Evolutionary conservation across 805 yeast species (phyloP), one percentile per base, ranked within the genome.

Genomic region (Isabelozyma heimii): DNA sequence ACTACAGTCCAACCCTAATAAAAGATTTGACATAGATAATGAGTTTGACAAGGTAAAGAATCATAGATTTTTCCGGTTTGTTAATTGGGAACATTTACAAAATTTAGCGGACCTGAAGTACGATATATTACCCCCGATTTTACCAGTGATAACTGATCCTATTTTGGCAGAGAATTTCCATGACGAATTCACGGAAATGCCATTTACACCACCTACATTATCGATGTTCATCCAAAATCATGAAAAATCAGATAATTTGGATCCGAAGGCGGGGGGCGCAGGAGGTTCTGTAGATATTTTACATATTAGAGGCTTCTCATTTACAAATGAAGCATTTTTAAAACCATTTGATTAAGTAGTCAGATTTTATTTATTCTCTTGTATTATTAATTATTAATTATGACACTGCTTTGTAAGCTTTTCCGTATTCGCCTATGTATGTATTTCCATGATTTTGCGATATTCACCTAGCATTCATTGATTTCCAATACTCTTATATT

Each of bases 161-260:
- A 61, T 69, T 1, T 62, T 74, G 52, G 79, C 79, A 3, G 79
- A 74, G 48, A 74, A 74, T 54, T 74, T 74, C 47, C 74, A 73
- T 47, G 59, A 58, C 39, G 75, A 74, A 54, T 74, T 73, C 51
- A 74, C 78, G 4, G 65, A 58, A 10, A 70, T 74, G 76, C 52
- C 64, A 2, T 61, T 70, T 50, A 67, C 72, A 3, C 75, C 75
- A 16, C 68, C 65, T 43, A 47, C 27, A 50, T 52, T 47, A 47
- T 52, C 45, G 8, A 13, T 30, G 5, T 30, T 30, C n/a, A 30
- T 30, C n/a, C 35, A 30, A 30, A 30, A 30, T 30, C 35, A 30
- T 13, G n/a, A 30, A 9, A 16, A 60, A 59, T 45, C 58, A 2
- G 52, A 35, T 16, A 5, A 37, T 4, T 14, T 37, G 10, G 58